Conservation (phyloP, 371 early-diverging fungal species). For the Mortierella sp. region DNA sequence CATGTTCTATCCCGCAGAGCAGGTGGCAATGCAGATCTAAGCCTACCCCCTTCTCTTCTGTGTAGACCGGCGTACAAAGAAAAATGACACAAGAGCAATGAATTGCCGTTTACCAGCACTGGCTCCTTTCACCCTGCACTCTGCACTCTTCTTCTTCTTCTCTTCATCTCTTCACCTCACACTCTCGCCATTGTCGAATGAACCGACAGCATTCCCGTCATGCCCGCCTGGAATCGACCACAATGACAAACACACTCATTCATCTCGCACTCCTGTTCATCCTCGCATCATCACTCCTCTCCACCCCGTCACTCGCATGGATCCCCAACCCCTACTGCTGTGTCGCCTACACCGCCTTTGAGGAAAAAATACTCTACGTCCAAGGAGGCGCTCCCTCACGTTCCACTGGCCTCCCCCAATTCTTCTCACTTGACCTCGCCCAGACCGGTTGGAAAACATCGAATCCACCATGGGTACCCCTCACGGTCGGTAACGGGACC, state of each 20-base stretch:
- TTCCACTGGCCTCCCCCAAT: not conserved
- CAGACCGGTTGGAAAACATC: not conserved
- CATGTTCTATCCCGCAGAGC: no score
- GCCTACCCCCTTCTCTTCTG: no score
- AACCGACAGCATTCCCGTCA: not conserved
- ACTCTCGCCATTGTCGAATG: not conserved
- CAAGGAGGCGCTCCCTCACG: not conserved
- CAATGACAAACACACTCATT: not conserved
- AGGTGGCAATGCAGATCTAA: no score
- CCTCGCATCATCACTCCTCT: not conserved
- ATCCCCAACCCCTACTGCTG: not conserved
- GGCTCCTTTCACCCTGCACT: not conserved
- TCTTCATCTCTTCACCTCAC: not conserved
- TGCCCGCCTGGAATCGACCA: not conserved
- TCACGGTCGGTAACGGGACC: not conserved
- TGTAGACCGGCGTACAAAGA: no score
- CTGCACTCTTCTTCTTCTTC: not conserved
- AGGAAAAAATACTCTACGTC: not conserved
- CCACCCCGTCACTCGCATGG: not conserved
- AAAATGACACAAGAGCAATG: no score
- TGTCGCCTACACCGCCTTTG: not conserved
- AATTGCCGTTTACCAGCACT: no score
- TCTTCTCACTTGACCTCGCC: not conserved
- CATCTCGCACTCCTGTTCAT: not conserved
- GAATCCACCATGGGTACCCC: not conserved